Percentiles rank a stretch among this genome's conserved stretches.
Conservation (phyloP, 2,329 filamentous ascomycete species). For the Neophaeococcomyces mojaviensis region DNA sequence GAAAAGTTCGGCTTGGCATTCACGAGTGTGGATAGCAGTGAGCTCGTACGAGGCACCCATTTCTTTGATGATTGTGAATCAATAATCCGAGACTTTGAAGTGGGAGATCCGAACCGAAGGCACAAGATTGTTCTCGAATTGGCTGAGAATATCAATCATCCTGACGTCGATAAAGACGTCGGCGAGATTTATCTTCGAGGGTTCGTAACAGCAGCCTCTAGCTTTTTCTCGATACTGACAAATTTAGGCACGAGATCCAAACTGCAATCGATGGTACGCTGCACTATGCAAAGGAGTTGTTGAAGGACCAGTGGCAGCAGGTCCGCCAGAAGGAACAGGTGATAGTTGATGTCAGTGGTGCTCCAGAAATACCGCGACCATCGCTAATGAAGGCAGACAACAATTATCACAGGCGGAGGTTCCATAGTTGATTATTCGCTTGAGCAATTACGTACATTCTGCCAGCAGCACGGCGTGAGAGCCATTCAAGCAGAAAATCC, state of each 20-base stretch:
- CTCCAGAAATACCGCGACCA: background rate
- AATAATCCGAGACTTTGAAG: background rate
- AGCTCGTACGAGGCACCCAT: background rate
- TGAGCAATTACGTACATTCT: background rate
- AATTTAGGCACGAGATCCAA: background rate
- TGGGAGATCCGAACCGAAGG: background rate
- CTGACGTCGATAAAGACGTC: background rate
- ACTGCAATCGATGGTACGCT: background rate
- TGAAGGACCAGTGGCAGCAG: slow-evolving; percentile 1
- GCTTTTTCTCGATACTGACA: background rate
- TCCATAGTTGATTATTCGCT: background rate
- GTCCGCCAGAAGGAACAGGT: background rate
- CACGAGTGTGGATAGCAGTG: background rate
- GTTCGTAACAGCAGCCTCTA: background rate
- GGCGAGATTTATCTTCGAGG: background rate
- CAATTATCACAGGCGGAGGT: slow-evolving; percentile 1
- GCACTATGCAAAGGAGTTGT: background rate
- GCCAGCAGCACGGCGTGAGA: background rate
- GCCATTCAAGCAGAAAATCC: background rate
- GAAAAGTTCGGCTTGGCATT: background rate
- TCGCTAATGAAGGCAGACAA: background rate
- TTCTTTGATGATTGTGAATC: slow-evolving; percentile 1
- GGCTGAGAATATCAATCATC: background rate
- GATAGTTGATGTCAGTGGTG: background rate
- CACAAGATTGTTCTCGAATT: background rate